These are phyloP conservation scores for Amoebophrya sp. DNA, from an alignment of 169 alveolate species.

Conservation along the genomic window DNA sequence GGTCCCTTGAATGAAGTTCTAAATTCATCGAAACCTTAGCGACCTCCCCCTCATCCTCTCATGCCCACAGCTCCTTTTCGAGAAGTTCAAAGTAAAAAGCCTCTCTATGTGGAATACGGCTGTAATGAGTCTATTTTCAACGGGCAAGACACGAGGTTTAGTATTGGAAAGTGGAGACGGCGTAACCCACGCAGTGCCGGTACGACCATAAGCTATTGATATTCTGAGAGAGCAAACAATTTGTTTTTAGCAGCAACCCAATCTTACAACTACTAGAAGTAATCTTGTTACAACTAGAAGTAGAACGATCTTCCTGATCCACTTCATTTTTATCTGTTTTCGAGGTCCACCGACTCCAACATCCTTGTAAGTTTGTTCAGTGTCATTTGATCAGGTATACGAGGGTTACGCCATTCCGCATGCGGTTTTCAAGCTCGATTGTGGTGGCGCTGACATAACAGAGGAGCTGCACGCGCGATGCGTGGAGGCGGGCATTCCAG, in stretches of 20 bases:
- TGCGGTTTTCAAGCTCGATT: background rate
- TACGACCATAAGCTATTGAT: background rate
- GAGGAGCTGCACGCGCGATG: conserved; percentile 21
- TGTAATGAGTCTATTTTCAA: conserved; percentile 71
- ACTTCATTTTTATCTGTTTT: no score
- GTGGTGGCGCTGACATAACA: background rate
- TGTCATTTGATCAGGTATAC: background rate
- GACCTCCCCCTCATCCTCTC: no score
- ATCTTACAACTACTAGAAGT: no score
- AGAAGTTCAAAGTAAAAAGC: conserved; percentile 69
- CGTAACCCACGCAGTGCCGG: conserved; percentile 75
- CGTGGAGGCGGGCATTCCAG: background rate
- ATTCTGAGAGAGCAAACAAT: no score
- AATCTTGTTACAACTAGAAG: no score
- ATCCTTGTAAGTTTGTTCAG: background rate
- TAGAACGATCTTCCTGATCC: no score
- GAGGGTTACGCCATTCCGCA: conserved; percentile 26
- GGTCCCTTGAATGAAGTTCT: no score
- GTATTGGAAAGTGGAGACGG: conserved; percentile 83
- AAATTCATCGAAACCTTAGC: background rate
- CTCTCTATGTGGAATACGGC: conserved; percentile 70
- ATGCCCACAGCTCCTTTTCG: conserved; percentile 71
- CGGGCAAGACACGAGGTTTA: conserved; percentile 79
- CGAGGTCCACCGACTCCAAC: conserved; percentile 53
- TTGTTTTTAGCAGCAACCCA: no score